phyloP scores from a whole-genome alignment of 768 basidiomycete species.

The Suillus occidentalis region DNA sequence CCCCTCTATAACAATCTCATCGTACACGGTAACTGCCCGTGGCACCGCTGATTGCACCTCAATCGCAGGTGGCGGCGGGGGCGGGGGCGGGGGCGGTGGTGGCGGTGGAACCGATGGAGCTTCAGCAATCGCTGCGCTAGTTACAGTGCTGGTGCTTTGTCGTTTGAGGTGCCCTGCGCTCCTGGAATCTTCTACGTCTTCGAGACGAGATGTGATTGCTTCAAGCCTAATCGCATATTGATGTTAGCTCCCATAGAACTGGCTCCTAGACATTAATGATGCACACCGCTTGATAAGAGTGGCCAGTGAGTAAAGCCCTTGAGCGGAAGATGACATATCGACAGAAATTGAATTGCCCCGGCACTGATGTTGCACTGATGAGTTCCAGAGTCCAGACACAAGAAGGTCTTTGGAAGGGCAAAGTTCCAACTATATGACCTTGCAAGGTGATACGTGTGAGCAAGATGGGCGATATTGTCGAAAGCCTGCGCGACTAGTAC shows the following conservation, averaged over 20 bases:
- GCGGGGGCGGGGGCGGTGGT: constrained; percentile 31
- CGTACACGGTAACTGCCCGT: constrained; percentile 67
- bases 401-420: background rate
- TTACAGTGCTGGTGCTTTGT: constrained; percentile 33
- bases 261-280: constrained; percentile 1
- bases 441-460: background rate
- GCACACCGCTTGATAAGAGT: constrained; percentile 81
- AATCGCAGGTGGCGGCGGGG: constrained; percentile 38
- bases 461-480: background rate
- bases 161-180: constrained; percentile 22
- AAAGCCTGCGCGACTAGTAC: background rate
- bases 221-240: constrained; percentile 58
- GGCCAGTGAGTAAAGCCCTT: constrained; percentile 69
- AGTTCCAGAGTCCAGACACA: background rate
- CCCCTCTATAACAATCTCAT: constrained; percentile 69
- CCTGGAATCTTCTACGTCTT: constrained; percentile 76
- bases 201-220: constrained; percentile 91
- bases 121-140: constrained; percentile 23
- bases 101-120: constrained; percentile 31
- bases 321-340: constrained; percentile 36
- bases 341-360: background rate
- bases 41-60: constrained; percentile 45
- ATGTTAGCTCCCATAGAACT: constrained; percentile 7
- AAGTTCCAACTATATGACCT: background rate
- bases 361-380: background rate